phyloP scores from a whole-genome alignment of 148 eudicot genomes.

The Vaccinium myrtillus region DNA sequence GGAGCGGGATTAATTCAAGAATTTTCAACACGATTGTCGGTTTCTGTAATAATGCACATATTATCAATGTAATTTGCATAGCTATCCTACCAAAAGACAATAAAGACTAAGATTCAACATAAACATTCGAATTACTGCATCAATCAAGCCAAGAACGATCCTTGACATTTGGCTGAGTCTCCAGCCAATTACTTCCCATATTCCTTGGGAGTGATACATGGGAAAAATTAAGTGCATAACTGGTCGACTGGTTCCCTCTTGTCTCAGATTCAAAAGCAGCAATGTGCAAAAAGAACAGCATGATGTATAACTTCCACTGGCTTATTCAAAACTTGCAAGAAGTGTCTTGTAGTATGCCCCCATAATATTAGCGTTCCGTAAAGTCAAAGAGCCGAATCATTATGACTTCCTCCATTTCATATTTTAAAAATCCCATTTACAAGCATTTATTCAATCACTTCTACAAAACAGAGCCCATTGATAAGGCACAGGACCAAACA shows the following conservation, averaged over 20 bases:
- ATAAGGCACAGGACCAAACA: neutral
- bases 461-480: neutral
- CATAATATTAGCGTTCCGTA: too few relatives aligned
- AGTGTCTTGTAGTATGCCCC: neutral
- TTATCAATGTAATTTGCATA: neutral
- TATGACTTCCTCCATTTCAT: neutral
- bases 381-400: neutral
- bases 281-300: neutral
- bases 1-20: neutral
- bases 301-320: neutral
- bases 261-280: neutral
- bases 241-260: neutral
- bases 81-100: constrained; percentile 4
- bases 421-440: neutral
- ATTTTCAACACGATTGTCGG: neutral
- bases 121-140: neutral
- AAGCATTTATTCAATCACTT: neutral
- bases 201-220: neutral
- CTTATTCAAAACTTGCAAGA: neutral
- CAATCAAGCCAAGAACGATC: neutral
- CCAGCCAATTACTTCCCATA: constrained; percentile 7
- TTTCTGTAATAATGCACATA: neutral
- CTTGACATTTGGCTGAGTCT: neutral
- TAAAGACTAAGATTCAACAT: neutral
- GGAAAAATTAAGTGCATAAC: neutral